Percentiles rank a stretch among this genome's conserved stretches.
Evolutionary conservation across 805 yeast genomes (phyloP).

Genomic region (Barnettozyma vustinii): DNA sequence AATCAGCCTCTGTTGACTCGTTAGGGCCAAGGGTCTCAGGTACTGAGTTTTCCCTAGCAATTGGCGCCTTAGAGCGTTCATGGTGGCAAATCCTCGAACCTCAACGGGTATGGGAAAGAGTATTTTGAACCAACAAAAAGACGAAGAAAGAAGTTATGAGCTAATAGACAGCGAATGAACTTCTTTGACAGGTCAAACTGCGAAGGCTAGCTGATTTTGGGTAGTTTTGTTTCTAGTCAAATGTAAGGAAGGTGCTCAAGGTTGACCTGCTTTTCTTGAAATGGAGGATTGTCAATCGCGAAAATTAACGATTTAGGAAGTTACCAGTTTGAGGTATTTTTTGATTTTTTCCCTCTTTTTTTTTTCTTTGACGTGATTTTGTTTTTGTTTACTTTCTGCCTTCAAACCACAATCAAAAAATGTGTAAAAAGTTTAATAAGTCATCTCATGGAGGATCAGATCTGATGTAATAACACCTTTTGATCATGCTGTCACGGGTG

Average conservation of each 20-base stretch:
- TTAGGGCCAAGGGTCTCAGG: conserved; percentile 1
- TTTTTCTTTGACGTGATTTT: background rate
- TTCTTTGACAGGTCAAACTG: background rate
- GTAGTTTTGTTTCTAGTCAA: background rate
- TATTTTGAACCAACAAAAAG: background rate
- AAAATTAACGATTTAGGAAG: background rate
- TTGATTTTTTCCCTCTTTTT: background rate
- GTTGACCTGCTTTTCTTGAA: conserved; percentile 1
- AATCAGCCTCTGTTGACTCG: conserved; percentile 3
- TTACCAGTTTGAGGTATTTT: background rate
- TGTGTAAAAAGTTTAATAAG: background rate
- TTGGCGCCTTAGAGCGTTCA: conserved; percentile 2
- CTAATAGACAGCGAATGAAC: background rate
- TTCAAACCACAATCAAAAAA: background rate
- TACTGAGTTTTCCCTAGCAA: background rate
- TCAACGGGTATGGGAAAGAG: background rate
- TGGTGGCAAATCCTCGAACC: conserved; percentile 1
- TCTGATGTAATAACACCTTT: background rate
- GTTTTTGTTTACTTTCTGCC: background rate
- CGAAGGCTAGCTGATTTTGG: background rate
- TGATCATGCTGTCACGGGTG: background rate
- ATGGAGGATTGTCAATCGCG: background rate
- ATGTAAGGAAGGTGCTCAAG: background rate
- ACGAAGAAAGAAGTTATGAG: background rate
- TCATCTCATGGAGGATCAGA: background rate